These are phyloP conservation scores for Trypanosoma avium DNA, from an alignment of 208 protist genomes.

Conservation along the genomic window DNA sequence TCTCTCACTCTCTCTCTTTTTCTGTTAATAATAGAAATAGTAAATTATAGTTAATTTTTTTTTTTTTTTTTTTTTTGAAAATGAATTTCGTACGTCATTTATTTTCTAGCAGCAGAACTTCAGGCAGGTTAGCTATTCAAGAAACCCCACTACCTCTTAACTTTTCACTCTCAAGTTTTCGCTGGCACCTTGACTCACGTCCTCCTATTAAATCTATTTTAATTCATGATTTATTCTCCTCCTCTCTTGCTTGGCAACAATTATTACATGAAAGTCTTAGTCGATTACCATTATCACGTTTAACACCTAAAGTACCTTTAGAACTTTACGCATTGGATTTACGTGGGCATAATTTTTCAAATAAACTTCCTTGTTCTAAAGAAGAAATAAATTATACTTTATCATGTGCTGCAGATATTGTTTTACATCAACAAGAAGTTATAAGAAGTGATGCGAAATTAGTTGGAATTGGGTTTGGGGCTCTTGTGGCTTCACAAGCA, in stretches of 20 bases:
- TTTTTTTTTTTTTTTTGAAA: background rate
- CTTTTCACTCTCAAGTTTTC: slow-evolving; percentile 65
- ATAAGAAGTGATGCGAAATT: slow-evolving; percentile 41
- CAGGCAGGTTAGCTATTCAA: slow-evolving; percentile 2
- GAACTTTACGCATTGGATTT: slow-evolving; percentile 83
- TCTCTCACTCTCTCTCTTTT: background rate
- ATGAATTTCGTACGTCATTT: slow-evolving; percentile 29
- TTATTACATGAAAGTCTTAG: slow-evolving; percentile 45
- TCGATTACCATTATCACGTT: slow-evolving; percentile 38
- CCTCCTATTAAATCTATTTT: slow-evolving; percentile 61
- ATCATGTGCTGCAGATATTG: slow-evolving; percentile 59
- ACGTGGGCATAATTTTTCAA: slow-evolving; percentile 71
- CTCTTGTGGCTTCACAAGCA: slow-evolving; percentile 59
- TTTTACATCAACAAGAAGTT: slow-evolving; percentile 52
- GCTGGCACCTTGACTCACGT: slow-evolving; percentile 81
- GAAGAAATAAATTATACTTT: slow-evolving; percentile 31
- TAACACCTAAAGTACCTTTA: slow-evolving; percentile 55
- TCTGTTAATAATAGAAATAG: background rate
- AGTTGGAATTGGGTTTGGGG: slow-evolving; percentile 70
- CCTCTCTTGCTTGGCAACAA: slow-evolving; percentile 57
- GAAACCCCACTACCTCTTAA: slow-evolving; percentile 35
- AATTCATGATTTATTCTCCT: slow-evolving; percentile 77
- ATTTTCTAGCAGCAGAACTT: slow-evolving; percentile 5
- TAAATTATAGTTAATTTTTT: slow-evolving; percentile 4
- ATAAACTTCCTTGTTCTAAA: slow-evolving; percentile 13